Percentiles rank a stretch among this genome's conserved stretches.
These are phyloP conservation scores for Tricholoma bakamatsutake DNA, from an alignment of 768 basidiomycete species.

Conservation along the genomic window DNA sequence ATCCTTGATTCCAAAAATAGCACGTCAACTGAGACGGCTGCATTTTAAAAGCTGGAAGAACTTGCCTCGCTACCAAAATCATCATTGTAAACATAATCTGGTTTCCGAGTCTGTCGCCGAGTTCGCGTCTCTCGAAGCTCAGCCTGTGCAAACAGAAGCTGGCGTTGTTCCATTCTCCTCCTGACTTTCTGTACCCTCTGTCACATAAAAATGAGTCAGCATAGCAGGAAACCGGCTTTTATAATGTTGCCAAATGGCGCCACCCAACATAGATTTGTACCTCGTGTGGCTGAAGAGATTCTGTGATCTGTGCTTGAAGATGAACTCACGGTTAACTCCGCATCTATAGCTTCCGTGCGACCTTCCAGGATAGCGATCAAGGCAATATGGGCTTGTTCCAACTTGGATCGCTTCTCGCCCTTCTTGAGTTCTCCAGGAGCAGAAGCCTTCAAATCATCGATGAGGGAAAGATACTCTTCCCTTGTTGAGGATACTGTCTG, in stretches of 20 bases:
- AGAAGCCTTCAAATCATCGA: slow-evolving; percentile 54
- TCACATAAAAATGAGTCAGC: slow-evolving; percentile 8
- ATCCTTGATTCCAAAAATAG: slow-evolving; percentile 36
- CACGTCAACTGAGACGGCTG: slow-evolving; percentile 17
- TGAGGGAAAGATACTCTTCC: slow-evolving; percentile 63
- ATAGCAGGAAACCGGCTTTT: background rate
- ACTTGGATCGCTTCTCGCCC: slow-evolving; percentile 46
- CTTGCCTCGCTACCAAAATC: slow-evolving; percentile 61
- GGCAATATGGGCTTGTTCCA: slow-evolving; percentile 53
- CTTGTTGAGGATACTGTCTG: slow-evolving; percentile 63
- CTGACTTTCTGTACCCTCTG: slow-evolving; percentile 70
- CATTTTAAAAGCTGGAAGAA: slow-evolving; percentile 13
- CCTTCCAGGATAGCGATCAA: slow-evolving; percentile 59
- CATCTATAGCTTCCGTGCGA: slow-evolving; percentile 60
- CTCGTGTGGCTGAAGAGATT: slow-evolving; percentile 4
- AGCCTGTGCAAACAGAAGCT: slow-evolving; percentile 61
- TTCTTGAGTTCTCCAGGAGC: slow-evolving; percentile 40
- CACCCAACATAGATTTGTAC: background rate
- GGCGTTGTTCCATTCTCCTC: slow-evolving; percentile 64
- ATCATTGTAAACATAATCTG: slow-evolving; percentile 78
- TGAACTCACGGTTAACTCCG: slow-evolving; percentile 63
- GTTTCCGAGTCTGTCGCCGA: slow-evolving; percentile 61
- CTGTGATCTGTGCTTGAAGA: slow-evolving; percentile 4
- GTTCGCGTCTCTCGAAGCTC: slow-evolving; percentile 79
- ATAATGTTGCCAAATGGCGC: slow-evolving; percentile 4